Percentiles rank a stretch among this genome's conserved stretches.
These are phyloP conservation scores for Volvox africanus DNA, from an alignment of 139 green algal species.

Conservation along the genomic window DNA sequence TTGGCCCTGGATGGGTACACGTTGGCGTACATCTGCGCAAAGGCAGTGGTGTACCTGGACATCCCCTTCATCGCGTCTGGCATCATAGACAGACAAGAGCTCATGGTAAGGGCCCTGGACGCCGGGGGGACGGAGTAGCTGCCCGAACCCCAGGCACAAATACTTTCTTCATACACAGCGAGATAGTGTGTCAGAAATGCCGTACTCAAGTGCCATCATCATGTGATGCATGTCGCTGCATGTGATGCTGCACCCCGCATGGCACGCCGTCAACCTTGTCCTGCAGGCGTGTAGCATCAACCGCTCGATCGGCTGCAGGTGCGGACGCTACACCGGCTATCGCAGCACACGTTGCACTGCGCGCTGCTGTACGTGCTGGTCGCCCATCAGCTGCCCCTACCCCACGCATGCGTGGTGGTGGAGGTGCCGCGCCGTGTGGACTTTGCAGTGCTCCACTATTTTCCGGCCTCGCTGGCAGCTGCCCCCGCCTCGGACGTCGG, in stretches of 20 bases:
- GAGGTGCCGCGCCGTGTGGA: conserved; percentile 36
- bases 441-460: conserved; percentile 21
- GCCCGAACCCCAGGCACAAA: no score
- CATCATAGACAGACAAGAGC: conserved; percentile 4
- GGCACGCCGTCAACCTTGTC: no score
- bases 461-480: not conserved
- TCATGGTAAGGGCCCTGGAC: conserved; percentile 29
- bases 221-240: no score
- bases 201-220: not conserved
- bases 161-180: no score
- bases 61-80: not conserved
- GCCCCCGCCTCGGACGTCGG: not conserved
- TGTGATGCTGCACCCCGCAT: conserved; percentile 35
- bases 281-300: not conserved
- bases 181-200: no score
- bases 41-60: conserved; percentile 22
- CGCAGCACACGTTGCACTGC: conserved; percentile 44
- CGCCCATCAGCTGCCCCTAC: not conserved
- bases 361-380: conserved; percentile 21
- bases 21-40: conserved; percentile 26
- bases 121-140: no score
- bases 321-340: conserved; percentile 17
- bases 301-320: not conserved
- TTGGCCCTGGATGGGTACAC: conserved; percentile 41
- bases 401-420: conserved; percentile 33